A percentile compares a stretch with the other conserved stretches of the same genome.
phyloP scores from a whole-genome alignment of 2,329 filamentous ascomycete species.

The Ceratocystis cacaofunesta region DNA sequence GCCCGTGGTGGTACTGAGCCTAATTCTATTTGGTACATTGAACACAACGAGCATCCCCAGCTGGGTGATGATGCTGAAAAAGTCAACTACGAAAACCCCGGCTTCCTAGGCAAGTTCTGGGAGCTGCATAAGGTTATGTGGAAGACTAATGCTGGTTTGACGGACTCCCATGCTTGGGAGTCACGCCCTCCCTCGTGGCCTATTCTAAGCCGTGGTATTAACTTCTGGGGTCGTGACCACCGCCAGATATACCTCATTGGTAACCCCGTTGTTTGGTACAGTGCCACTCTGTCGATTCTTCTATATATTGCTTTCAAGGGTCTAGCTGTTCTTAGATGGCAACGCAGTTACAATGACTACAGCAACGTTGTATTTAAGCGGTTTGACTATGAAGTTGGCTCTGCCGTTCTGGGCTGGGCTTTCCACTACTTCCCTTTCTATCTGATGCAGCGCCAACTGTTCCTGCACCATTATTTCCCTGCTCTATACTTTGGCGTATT shows the following conservation, averaged over 20 bases:
- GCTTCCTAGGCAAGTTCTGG: slow-evolving; percentile 96
- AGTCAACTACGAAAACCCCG: slow-evolving; percentile 88
- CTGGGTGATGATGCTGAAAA: slow-evolving; percentile 66
- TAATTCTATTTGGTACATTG: slow-evolving; percentile 95
- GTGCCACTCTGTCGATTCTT: slow-evolving; percentile 60
- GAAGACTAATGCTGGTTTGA: slow-evolving; percentile 90
- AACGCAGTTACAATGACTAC: slow-evolving; percentile 84
- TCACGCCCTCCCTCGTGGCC: slow-evolving; percentile 91
- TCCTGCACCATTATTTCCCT: slow-evolving; percentile 96
- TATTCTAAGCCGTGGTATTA: slow-evolving; percentile 82
- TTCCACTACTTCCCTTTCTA: slow-evolving; percentile 99
- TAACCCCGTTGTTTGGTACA: slow-evolving; percentile 92
- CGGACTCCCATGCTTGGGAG: slow-evolving; percentile 96
- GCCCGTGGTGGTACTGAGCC: slow-evolving; percentile 80
- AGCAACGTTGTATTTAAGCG: slow-evolving; percentile 71
- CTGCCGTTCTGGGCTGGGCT: slow-evolving; percentile 80
- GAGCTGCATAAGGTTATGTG: slow-evolving; percentile 98
- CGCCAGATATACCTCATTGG: slow-evolving; percentile 94
- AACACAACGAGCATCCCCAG: slow-evolving; percentile 72
- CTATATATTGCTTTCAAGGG: slow-evolving; percentile 76
- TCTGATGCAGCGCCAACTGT: slow-evolving; percentile 94
- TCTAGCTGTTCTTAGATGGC: slow-evolving; percentile 79
- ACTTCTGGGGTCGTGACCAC: slow-evolving; percentile 94
- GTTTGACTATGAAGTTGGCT: slow-evolving; percentile 93
- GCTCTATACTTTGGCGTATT: slow-evolving; percentile 92